A percentile compares a stretch with the other conserved stretches of the same genome.
These are phyloP conservation scores for Rhizophora apiculata DNA, from an alignment of 345 rosid genomes.

Conservation along the genomic window DNA sequence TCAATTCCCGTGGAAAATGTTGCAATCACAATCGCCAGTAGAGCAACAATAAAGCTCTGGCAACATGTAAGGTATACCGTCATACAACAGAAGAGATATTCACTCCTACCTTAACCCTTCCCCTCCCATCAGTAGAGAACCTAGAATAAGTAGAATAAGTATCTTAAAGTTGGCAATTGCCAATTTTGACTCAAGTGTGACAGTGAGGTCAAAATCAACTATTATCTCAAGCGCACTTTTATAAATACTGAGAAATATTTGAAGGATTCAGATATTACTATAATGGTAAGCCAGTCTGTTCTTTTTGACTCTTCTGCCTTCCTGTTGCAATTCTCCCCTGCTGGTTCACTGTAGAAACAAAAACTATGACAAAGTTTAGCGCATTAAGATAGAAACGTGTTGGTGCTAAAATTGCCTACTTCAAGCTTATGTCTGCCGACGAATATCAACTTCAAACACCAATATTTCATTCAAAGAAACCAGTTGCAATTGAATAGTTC, in stretches of 20 bases:
- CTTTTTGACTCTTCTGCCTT: constrained; percentile 73
- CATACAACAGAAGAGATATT: not conserved
- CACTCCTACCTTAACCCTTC: not conserved
- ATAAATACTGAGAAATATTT: not conserved
- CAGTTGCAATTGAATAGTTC: no score
- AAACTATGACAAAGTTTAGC: not conserved
- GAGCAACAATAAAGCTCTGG: constrained; percentile 86
- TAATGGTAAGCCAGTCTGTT: constrained; percentile 95
- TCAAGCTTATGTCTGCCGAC: not conserved
- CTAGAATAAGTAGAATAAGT: no score
- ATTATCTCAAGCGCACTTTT: not conserved
- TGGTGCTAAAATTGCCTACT: not conserved
- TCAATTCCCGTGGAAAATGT: constrained; percentile 97
- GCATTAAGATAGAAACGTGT: not conserved
- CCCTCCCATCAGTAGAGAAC: no score
- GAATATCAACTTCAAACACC: constrained; percentile 1
- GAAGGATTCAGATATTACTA: constrained; percentile 46
- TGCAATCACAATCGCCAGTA: constrained; percentile 84
- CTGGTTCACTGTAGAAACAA: constrained; percentile 73
- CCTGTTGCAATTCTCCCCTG: constrained; percentile 79
- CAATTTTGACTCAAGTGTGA: no score
- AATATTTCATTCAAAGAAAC: not conserved
- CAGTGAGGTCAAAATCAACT: not conserved
- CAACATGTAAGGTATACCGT: constrained; percentile 8
- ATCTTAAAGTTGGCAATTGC: no score